Base-by-base conservation (phyloP, 176 grass and related monocot genomes). In the Avena sativa region DNA sequence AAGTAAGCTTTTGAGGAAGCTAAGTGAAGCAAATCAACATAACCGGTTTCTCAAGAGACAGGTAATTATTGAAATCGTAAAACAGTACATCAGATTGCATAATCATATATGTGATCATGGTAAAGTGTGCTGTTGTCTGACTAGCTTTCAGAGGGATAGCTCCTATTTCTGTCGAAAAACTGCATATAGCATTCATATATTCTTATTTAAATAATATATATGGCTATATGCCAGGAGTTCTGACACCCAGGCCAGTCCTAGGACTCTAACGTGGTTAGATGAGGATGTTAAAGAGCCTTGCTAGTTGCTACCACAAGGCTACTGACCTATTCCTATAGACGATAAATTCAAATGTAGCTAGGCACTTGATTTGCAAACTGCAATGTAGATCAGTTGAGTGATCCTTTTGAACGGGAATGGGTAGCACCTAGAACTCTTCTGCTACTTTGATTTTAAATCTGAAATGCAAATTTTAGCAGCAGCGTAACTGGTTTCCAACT, bases 11-110 rank as follows among this genome's bases (percentile, higher is more conserved):
- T 82, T 90, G 62, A 92, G 78, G 79, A 98, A 95, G 92, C 93
- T 98, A 53, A 98, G 97, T 47, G 97, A 94, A 96, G 97, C 97
- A 81, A 98, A 98, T 92, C 94, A 94, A 82, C 92, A 91, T 60
- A 98, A 91, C 71, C 81, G 97, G 21, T 98, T 92, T n/a, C 87
- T 98, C 79, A 96, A 96, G 84, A 92, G 97, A 91, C 92, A 94
- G 97, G 94, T 98, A 79, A 17, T 73, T 84, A 49, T 51, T 61
- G 28, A 73, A 56, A 78, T 78, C 40, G 23, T 77, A 16, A 61
- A 47, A 76, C 16, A 43, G 4, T 48, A 26, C 44, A 72, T 30
- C 12, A 28, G 30, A 74, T 26, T 83, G 34, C 15, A 60, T 79
- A 11, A 21, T 75, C 79, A 69, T 12, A 73, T 82, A 48, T 67